Evolutionary conservation across 345 rosid genomes (phyloP).

Genomic region (Eucalyptus leucophloia): DNA sequence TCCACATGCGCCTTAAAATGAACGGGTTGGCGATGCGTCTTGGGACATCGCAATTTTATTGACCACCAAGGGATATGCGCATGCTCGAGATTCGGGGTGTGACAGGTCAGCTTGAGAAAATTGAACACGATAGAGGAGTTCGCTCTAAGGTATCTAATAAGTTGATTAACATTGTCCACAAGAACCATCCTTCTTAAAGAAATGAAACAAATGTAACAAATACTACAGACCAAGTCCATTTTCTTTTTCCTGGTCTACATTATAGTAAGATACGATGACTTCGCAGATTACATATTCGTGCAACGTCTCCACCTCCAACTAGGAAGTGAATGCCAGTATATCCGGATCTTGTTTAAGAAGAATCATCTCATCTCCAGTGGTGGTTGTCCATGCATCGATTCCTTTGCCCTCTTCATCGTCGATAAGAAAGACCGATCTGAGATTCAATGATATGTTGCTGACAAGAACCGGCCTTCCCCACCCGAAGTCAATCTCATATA

Average conservation of each 20-base stretch:
- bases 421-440: slow-evolving; percentile 13
- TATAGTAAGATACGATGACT: neutral
- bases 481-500: slow-evolving; percentile 36
- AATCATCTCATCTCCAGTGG: neutral
- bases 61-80: too few species aligned
- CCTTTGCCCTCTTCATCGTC: slow-evolving; percentile 22
- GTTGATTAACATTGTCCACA: neutral
- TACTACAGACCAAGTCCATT: neutral
- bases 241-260: neutral
- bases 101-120: too few species aligned
- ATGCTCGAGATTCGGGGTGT: too few species aligned
- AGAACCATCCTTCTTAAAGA: neutral
- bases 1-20: too few species aligned
- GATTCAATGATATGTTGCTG: slow-evolving; percentile 9
- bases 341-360: neutral
- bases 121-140: too few species aligned
- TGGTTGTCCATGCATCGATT: slow-evolving; percentile 43
- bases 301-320: neutral
- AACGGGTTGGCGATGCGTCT: too few species aligned
- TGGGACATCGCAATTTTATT: too few species aligned
- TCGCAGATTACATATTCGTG: neutral
- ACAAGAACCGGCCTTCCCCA: slow-evolving; percentile 43
- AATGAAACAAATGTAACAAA: neutral
- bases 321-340: neutral
- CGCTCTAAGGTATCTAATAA: neutral